Percentiles rank a stretch among this genome's conserved stretches.
Evolutionary conservation across 2,329 filamentous ascomycete genomes (phyloP).

Genomic region (Hypoxylon rubiginosum): DNA sequence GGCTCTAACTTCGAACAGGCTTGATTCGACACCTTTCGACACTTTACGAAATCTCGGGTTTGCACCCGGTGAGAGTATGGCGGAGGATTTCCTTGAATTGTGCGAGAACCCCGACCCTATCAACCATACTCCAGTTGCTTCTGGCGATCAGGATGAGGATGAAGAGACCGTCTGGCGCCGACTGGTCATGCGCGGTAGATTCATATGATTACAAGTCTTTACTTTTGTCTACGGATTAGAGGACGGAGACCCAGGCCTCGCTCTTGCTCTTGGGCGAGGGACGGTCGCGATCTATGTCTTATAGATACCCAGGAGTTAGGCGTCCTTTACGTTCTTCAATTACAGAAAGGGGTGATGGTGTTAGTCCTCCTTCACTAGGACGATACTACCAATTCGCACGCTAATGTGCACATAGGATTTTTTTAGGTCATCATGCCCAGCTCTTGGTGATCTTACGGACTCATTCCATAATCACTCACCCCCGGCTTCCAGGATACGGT

Average conservation of each 20-base stretch:
- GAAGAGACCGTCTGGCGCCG: conserved; percentile 54
- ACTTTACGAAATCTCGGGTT: conserved; percentile 54
- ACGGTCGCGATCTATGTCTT: not conserved
- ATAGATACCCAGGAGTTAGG: not conserved
- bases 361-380: not conserved
- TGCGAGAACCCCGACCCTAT: conserved; percentile 54
- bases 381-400: not conserved
- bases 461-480: conserved; percentile 3
- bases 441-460: not conserved
- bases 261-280: too few species aligned
- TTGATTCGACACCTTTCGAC: conserved; percentile 51
- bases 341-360: conserved; percentile 1
- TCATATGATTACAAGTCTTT: conserved; percentile 41
- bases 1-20: conserved; percentile 43
- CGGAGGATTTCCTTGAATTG: conserved; percentile 52
- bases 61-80: conserved; percentile 51
- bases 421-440: not conserved
- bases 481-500: not conserved
- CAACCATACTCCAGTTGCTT: conserved; percentile 45
- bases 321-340: conserved; percentile 1
- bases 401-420: conserved; percentile 14
- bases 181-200: conserved; percentile 52
- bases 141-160: conserved; percentile 50
- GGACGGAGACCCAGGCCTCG: not conserved
- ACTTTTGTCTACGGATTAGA: not conserved